Evolutionary conservation across 2,329 filamentous ascomycete species (phyloP).

Genomic region (Paecilomyces formosus): DNA sequence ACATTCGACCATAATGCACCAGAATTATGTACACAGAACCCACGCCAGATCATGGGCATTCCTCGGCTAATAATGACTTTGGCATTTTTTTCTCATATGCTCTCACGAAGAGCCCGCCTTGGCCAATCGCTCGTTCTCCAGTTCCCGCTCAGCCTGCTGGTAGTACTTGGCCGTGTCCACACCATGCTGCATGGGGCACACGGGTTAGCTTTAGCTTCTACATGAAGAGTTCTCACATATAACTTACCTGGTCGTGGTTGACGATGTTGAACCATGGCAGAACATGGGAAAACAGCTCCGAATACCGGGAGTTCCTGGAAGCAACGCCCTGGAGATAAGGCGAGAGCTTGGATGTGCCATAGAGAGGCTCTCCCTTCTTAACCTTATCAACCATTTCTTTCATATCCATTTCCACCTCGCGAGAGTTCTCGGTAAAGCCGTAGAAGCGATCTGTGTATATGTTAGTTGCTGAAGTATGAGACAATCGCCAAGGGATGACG

Average conservation of each 20-base stretch:
- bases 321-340: slow-evolving; percentile 93
- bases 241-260: slow-evolving; percentile 69
- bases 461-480: slow-evolving; percentile 5
- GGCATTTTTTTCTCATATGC: not conserved
- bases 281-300: slow-evolving; percentile 72
- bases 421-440: slow-evolving; percentile 83
- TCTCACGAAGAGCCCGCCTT: slow-evolving; percentile 18
- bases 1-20: not conserved
- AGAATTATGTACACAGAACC: not conserved
- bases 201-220: slow-evolving; percentile 6
- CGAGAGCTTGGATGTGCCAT: slow-evolving; percentile 69
- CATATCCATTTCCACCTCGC: slow-evolving; percentile 95
- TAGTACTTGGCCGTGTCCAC: slow-evolving; percentile 99
- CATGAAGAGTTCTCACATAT: not conserved
- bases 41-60: not conserved
- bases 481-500: not conserved
- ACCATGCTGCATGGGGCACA: slow-evolving; percentile 58
- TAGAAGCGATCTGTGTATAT: slow-evolving; percentile 74
- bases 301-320: slow-evolving; percentile 85
- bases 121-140: slow-evolving; percentile 64
- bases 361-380: slow-evolving; percentile 83
- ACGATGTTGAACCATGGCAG: slow-evolving; percentile 98
- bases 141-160: slow-evolving; percentile 83
- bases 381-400: slow-evolving; percentile 95
- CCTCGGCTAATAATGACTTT: slow-evolving; percentile 5